A percentile compares a stretch with the other conserved stretches of the same genome.
phyloP scores from a whole-genome alignment of 2,329 filamentous ascomycete species.

The Didymella glomerata region DNA sequence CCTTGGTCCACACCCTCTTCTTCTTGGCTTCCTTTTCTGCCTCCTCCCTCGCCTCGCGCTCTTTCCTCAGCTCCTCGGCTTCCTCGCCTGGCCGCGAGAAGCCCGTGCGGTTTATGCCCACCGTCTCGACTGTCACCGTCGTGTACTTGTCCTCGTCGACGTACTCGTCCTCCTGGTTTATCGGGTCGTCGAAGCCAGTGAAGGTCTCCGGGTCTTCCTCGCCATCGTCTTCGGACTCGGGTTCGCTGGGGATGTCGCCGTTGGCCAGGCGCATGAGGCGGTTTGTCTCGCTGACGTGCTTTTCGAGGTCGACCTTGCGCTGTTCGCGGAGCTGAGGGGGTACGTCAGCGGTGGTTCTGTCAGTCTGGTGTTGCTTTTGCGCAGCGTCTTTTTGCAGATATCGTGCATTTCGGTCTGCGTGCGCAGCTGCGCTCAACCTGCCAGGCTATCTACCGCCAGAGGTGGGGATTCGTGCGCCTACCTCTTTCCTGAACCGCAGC shows the following conservation, averaged over 20 bases:
- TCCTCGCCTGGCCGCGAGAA: conserved; percentile 64
- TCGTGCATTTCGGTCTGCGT: too few relatives aligned
- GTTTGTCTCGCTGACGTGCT: conserved; percentile 81
- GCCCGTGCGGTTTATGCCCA: conserved; percentile 79
- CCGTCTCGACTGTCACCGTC: conserved; percentile 90
- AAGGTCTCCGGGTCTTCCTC: conserved; percentile 47
- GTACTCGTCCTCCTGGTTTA: conserved; percentile 89
- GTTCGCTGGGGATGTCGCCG: conserved; percentile 32
- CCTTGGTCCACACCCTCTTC: conserved; percentile 61
- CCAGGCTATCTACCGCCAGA: too few relatives aligned
- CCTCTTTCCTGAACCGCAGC: conserved; percentile 77
- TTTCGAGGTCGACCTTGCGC: conserved; percentile 80
- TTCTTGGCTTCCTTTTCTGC: conserved; percentile 47
- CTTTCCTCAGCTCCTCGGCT: conserved; percentile 55
- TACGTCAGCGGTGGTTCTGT: neutral
- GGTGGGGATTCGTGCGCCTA: conserved; percentile 51
- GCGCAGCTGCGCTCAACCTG: neutral
- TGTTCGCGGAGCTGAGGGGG: conserved; percentile 77
- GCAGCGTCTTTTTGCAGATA: too few relatives aligned
- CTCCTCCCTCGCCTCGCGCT: conserved; percentile 32
- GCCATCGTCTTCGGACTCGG: conserved; percentile 44
- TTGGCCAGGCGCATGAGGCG: conserved; percentile 71
- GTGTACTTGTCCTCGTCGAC: conserved; percentile 96
- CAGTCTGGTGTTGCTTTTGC: neutral
- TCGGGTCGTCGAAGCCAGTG: conserved; percentile 55